phyloP scores from a whole-genome alignment of 2,329 filamentous ascomycete genomes.

The Fusarium graminum region DNA sequence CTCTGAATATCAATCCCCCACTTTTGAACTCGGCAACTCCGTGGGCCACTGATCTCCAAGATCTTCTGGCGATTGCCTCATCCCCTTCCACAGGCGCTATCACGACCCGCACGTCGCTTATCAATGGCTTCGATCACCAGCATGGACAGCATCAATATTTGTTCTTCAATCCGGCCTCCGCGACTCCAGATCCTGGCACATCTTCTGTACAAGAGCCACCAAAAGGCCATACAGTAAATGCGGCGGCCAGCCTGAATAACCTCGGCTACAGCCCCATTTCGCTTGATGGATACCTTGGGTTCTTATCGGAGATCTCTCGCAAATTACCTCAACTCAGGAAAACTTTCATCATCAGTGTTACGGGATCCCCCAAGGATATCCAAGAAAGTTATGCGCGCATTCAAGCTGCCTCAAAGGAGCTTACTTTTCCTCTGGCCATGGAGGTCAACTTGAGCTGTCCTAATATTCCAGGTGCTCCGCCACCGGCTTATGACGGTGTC shows the following conservation, averaged over 20 bases:
- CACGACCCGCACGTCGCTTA: slow-evolving; percentile 77
- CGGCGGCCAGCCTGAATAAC: slow-evolving; percentile 71
- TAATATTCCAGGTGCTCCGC: slow-evolving; percentile 76
- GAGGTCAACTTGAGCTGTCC: slow-evolving; percentile 85
- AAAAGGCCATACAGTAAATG: slow-evolving; percentile 40
- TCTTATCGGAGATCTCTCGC: slow-evolving; percentile 63
- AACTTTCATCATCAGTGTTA: slow-evolving; percentile 77
- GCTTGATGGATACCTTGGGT: slow-evolving; percentile 69
- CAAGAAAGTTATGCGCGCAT: slow-evolving; percentile 67
- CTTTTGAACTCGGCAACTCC: slow-evolving; percentile 81
- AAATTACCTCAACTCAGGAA: slow-evolving; percentile 57
- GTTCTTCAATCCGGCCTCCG: slow-evolving; percentile 68
- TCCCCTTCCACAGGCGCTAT: slow-evolving; percentile 77
- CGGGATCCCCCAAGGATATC: slow-evolving; percentile 71
- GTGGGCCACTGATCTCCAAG: slow-evolving; percentile 76
- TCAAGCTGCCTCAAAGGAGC: slow-evolving; percentile 52
- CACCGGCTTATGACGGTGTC: slow-evolving; percentile 74
- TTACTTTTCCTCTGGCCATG: slow-evolving; percentile 70
- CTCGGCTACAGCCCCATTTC: slow-evolving; percentile 79
- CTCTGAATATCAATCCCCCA: slow-evolving; percentile 69
- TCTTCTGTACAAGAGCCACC: slow-evolving; percentile 35
- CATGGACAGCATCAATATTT: slow-evolving; percentile 71
- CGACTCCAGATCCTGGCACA: slow-evolving; percentile 38
- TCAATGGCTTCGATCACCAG: slow-evolving; percentile 74
- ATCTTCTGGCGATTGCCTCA: slow-evolving; percentile 72